Evolutionary conservation across 129 eudicot genomes (phyloP), one percentile per base, ranked within the genome.

Genomic region (Helianthus tuberosus): DNA sequence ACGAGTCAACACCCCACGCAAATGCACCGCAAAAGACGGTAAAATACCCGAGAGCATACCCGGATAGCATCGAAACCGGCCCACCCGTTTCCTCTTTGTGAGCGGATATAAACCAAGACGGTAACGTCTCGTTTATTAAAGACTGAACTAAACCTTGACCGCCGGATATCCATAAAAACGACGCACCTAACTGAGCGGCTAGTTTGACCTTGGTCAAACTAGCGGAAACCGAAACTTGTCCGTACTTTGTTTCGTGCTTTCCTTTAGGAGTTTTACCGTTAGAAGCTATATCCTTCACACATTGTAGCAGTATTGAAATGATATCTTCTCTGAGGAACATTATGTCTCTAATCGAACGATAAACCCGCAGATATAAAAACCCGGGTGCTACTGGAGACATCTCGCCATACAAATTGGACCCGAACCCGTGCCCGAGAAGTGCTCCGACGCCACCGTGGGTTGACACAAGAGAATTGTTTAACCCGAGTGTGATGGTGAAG

Each of bases 351-450:
- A 89, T 75, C 54, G 97, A 87, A 6, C 93, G 86, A 64, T 85
- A 91, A 23, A 89, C 84, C 7, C 99, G 94, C 14, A 95, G 68
- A 71, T 88, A 95, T 11, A 95, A 66, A 55, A 95, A 89, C 44
- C 97, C 99, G 0, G 99, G 99, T 67, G 99, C 99, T 15, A 91
- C 99, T 0, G 99, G 96, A 59, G 97, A 82, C 49, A 95, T 80
- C 15, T 92, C 97, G 15, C 93, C 95, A 12, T 66, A 72, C 57
- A 80, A 77, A 13, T 88, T 91, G 48, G 97, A 88, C 27, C 89
- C 94, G 23, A 90, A 83, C 64, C 99, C 99, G 15, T 95, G 99
- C 32, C 99, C 99, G 11, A 95, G 97, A 66, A 91, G 93, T 11
- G 94, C 85, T 36, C 99, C 97, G 11, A 88, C 84, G 29, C 94